Percentiles rank a stretch among this genome's conserved stretches.
phyloP scores from a whole-genome alignment of 306 rosid species.

The Malus domestica region ASM211411v1 NC_041801.1:4261501-4262000 shows the following conservation, averaged over 20 bases:
- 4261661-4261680: not conserved
- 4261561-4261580: not conserved
- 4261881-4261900: not conserved
- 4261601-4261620: too few relatives aligned
- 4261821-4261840: not conserved
- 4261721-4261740: not conserved
- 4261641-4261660: not conserved
- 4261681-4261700: not conserved
- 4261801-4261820: not conserved
- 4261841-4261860: not conserved
- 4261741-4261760: not conserved
- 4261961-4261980: conserved; percentile 35
- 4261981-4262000: conserved; percentile 18
- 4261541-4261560: not conserved
- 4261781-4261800: not conserved
- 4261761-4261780: not conserved
- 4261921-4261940: conserved; percentile 30
- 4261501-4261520: not conserved
- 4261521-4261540: not conserved
- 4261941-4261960: conserved; percentile 34
- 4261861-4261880: not conserved
- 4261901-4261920: not conserved
- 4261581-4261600: not conserved
- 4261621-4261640: not conserved
- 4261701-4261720: not conserved